Conservation (phyloP, 2,329 filamentous ascomycete species). For the Talaromyces sp. region DNA sequence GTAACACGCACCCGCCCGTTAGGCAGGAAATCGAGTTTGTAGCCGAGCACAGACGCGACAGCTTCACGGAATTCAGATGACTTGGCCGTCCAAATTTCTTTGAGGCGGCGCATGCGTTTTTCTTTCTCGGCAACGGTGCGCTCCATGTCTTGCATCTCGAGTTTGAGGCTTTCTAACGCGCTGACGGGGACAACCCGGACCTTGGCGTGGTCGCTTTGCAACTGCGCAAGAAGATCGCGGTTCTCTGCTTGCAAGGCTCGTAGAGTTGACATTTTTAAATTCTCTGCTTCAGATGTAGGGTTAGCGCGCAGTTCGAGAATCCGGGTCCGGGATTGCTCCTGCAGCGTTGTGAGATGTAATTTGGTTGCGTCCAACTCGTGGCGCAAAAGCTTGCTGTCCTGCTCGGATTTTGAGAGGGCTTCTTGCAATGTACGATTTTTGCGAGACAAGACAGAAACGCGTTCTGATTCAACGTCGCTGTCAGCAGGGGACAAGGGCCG, state of each 20-base stretch:
- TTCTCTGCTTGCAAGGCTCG: conserved; percentile 77
- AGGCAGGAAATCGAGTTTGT: conserved; percentile 93
- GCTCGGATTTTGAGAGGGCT: conserved; percentile 64
- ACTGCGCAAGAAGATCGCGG: conserved; percentile 67
- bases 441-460: conserved; percentile 74
- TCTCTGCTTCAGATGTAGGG: conserved; percentile 78
- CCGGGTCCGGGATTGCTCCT: conserved; percentile 67
- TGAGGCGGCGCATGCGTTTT: conserved; percentile 78
- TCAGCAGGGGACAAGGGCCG: conserved; percentile 56
- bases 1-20: conserved; percentile 94
- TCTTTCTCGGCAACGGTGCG: conserved; percentile 63
- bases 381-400: conserved; percentile 63
- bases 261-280: conserved; percentile 76
- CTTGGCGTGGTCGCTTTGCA: conserved; percentile 46
- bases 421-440: conserved; percentile 85
- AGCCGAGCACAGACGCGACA: conserved; percentile 84
- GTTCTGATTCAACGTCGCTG: conserved; percentile 55
- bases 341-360: conserved; percentile 64
- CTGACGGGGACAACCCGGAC: conserved; percentile 67
- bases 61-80: conserved; percentile 92
- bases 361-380: conserved; percentile 67
- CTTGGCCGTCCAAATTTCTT: conserved; percentile 88
- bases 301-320: conserved; percentile 86
- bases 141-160: conserved; percentile 68
- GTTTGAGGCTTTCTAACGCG: conserved; percentile 67